These are phyloP conservation scores for Penicillium italicum DNA, from an alignment of 2,329 filamentous ascomycete genomes.

Conservation along the genomic window DNA sequence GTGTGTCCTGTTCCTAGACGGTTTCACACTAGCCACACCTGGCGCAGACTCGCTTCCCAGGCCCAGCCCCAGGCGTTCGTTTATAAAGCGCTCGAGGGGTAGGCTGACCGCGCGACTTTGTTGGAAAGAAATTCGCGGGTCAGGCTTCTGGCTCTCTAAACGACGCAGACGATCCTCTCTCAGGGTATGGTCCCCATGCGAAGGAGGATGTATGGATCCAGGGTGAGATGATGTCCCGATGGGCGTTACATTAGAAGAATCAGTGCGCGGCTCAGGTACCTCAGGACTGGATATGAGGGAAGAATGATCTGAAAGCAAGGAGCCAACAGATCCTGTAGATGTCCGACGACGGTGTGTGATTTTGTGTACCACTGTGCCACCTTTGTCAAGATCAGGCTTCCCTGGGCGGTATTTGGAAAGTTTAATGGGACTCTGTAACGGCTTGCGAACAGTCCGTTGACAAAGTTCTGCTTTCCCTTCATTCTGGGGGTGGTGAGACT, in stretches of 20 bases:
- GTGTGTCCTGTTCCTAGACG: conserved; percentile 15
- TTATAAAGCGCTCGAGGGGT: conserved; percentile 41
- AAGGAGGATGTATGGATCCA: conserved; percentile 15
- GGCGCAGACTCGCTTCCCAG: conserved; percentile 19
- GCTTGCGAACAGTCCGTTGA: conserved; percentile 19
- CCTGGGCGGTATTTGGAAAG: conserved; percentile 26
- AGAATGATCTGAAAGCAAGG: conserved; percentile 30
- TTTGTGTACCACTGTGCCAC: conserved; percentile 9
- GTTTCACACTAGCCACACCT: conserved; percentile 8
- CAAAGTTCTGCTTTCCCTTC: conserved; percentile 8
- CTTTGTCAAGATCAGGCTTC: conserved; percentile 21
- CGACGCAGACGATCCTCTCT: conserved; percentile 32
- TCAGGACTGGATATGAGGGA: conserved; percentile 33
- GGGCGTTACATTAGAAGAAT: conserved; percentile 28
- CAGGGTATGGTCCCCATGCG: conserved; percentile 27
- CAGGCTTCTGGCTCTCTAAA: conserved; percentile 25
- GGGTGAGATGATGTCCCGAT: conserved; percentile 22
- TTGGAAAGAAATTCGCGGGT: conserved; percentile 22
- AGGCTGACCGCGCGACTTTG: conserved; percentile 35
- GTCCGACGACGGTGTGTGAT: conserved; percentile 20
- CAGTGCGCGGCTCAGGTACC: conserved; percentile 24
- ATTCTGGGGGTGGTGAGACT: background rate
- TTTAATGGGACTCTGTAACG: conserved; percentile 35
- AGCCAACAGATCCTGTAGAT: conserved; percentile 32
- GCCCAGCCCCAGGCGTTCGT: conserved; percentile 34